Conservation (phyloP, 2,329 filamentous ascomycete species). For the Fusarium circinatum region DNA sequence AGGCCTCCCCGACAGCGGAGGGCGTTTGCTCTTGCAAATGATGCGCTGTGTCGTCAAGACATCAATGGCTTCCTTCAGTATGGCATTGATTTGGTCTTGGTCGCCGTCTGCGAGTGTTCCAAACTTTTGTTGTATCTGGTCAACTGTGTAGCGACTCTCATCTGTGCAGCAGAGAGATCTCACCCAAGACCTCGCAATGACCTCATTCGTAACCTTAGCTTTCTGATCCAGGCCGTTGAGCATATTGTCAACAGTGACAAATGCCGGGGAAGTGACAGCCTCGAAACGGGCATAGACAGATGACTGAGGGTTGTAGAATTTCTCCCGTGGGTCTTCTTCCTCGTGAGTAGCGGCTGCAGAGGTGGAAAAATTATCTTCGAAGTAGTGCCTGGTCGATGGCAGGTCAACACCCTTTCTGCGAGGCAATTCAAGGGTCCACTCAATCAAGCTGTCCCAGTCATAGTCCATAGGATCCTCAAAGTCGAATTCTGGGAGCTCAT, state of each 20-base stretch:
- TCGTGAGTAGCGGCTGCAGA: conserved; percentile 50
- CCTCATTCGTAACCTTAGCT: conserved; percentile 45
- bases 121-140: conserved; percentile 62
- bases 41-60: conserved; percentile 63
- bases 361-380: conserved; percentile 55
- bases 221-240: background rate
- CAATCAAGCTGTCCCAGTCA: conserved; percentile 73
- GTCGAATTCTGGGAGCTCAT: conserved; percentile 69
- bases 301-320: conserved; percentile 63
- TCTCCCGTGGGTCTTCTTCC: conserved; percentile 63
- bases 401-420: conserved; percentile 59
- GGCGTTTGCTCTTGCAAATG: conserved; percentile 68
- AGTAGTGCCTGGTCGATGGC: conserved; percentile 56
- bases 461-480: conserved; percentile 72
- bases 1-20: conserved; percentile 66
- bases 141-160: conserved; percentile 58
- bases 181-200: conserved; percentile 67
- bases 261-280: conserved; percentile 60
- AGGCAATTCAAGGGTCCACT: conserved; percentile 70
- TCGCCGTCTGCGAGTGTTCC: conserved; percentile 57
- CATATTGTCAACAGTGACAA: conserved; percentile 43
- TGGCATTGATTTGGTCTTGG: conserved; percentile 52
- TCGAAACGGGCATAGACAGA: conserved; percentile 69
- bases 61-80: conserved; percentile 61
- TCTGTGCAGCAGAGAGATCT: conserved; percentile 67